A percentile compares a stretch with the other conserved stretches of the same genome.
Conservation (phyloP, 805 yeast genomes). For the Candida coleopterorum region DNA sequence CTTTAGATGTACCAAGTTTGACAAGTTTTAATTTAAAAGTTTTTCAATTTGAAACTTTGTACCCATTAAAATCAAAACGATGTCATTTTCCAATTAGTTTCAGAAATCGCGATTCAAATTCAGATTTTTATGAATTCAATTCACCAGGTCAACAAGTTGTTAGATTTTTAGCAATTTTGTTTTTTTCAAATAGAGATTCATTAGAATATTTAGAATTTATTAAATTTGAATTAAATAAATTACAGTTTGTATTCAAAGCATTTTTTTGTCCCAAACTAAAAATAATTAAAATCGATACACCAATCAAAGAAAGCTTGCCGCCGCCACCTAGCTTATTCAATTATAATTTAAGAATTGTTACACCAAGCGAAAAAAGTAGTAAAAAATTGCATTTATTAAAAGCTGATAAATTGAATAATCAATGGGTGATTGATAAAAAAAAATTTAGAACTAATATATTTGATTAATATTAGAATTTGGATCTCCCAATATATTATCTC, state of each 20-base stretch:
- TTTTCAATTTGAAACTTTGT: constrained; percentile 3
- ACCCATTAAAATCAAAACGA: constrained; percentile 3
- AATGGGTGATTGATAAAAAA: constrained; percentile 3
- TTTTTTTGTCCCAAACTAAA: constrained; percentile 3
- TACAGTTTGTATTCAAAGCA: constrained; percentile 4
- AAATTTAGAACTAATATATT: neutral
- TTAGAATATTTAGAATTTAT: constrained; percentile 5
- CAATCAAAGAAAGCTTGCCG: neutral
- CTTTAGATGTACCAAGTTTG: neutral
- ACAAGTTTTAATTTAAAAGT: neutral
- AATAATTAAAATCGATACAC: constrained; percentile 2
- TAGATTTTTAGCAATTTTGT: constrained; percentile 2
- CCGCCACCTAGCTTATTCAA: constrained; percentile 6
- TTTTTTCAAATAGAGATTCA: constrained; percentile 4
- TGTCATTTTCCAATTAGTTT: constrained; percentile 1
- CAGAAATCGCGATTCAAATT: neutral
- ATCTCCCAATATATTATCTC: no score
- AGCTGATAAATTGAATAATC: neutral
- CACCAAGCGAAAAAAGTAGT: neutral
- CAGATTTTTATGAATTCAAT: neutral
- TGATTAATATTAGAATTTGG: no score
- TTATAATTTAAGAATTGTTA: neutral
- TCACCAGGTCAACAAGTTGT: constrained; percentile 7
- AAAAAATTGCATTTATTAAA: neutral
- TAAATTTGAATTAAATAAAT: neutral